Evolutionary conservation across 257 asterid genomes (phyloP).

Genomic region (Nicotiana attenuata): DNA sequence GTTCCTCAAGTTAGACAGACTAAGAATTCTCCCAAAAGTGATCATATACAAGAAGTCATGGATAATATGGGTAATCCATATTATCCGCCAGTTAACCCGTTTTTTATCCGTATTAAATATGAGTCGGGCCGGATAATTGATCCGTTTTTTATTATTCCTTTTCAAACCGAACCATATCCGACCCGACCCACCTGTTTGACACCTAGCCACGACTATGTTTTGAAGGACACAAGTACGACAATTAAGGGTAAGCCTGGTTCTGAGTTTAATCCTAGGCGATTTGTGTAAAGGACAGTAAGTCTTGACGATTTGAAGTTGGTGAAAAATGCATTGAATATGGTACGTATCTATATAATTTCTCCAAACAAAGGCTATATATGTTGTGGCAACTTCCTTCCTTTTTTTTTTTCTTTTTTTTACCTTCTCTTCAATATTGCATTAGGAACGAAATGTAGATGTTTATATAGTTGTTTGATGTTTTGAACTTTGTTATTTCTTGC

Average conservation of each 20-base stretch:
- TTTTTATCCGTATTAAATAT: no score
- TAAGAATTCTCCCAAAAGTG: no score
- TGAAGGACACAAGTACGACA: slow-evolving; percentile 31
- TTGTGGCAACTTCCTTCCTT: not conserved
- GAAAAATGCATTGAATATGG: slow-evolving; percentile 24
- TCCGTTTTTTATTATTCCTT: no score
- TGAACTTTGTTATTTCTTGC: not conserved
- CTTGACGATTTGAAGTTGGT: slow-evolving; percentile 26
- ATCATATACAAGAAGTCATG: no score
- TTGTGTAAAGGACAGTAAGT: slow-evolving; percentile 19
- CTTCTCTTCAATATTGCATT: no score
- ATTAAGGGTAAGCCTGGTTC: slow-evolving; percentile 20
- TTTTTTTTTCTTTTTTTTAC: no score
- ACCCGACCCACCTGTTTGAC: no score
- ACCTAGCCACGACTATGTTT: slow-evolving; percentile 24
- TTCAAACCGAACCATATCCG: no score
- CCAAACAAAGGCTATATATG: not conserved
- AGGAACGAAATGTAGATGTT: not conserved
- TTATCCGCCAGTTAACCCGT: no score
- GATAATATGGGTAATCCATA: no score
- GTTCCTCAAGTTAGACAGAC: no score
- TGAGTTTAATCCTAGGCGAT: slow-evolving; percentile 19
- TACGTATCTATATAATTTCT: not conserved
- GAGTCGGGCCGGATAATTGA: no score
- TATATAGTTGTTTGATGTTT: not conserved